phyloP scores from a whole-genome alignment of 2,329 filamentous ascomycete species.

The Trichoderma koningii region DNA sequence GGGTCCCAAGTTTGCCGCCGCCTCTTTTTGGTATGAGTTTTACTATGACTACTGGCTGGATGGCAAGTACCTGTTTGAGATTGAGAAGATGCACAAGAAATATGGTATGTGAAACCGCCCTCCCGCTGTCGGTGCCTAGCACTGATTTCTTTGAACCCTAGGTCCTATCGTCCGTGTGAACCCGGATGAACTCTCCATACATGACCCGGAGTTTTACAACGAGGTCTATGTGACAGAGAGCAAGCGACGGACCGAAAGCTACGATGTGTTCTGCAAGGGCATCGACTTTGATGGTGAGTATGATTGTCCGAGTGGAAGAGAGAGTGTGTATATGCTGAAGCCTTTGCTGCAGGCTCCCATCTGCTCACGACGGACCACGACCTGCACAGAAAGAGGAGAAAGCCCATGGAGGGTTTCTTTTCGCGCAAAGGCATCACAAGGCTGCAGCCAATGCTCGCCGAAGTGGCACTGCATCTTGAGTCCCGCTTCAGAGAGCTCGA shows the following conservation, averaged over 20 bases:
- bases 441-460: constrained; percentile 1
- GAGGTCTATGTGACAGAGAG: constrained; percentile 31
- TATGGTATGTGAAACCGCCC: constrained; percentile 32
- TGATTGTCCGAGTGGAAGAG: fast-evolving
- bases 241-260: constrained; percentile 1
- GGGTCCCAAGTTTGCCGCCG: constrained; percentile 37
- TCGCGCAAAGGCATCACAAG: not conserved
- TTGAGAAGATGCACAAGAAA: constrained; percentile 36
- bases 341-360: not conserved
- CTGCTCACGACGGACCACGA: constrained; percentile 1
- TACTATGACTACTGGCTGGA: constrained; percentile 34
- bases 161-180: constrained; percentile 40
- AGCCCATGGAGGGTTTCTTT: constrained; percentile 5
- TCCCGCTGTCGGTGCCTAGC: not conserved
- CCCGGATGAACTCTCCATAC: constrained; percentile 39
- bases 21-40: constrained; percentile 36
- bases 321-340: not conserved
- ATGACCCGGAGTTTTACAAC: constrained; percentile 34
- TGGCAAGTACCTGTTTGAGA: constrained; percentile 35
- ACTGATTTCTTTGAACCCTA: not conserved
- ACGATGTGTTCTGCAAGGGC: constrained; percentile 6
- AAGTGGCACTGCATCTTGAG: not conserved
- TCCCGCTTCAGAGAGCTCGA: constrained; percentile 6
- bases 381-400: constrained; percentile 10
- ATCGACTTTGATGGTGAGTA: constrained; percentile 5